Evolutionary conservation across 768 basidiomycete genomes (phyloP).

Genomic region (Pisolithus orientalis): DNA sequence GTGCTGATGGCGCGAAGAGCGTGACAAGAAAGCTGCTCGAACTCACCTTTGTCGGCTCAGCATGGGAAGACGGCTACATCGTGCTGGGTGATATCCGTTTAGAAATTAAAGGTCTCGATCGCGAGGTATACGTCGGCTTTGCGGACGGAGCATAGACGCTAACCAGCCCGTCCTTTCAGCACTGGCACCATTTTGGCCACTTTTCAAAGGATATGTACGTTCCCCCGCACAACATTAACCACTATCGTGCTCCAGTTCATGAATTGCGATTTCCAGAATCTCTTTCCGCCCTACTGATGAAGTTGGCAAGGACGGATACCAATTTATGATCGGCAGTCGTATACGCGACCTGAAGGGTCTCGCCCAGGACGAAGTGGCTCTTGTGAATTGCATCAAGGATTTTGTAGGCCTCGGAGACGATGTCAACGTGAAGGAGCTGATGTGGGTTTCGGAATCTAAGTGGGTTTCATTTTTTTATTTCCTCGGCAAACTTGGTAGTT

Average conservation of each 20-base stretch:
- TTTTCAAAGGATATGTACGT: neutral
- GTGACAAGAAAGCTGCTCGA: slow-evolving; percentile 34
- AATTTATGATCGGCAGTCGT: slow-evolving; percentile 4
- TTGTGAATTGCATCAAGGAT: slow-evolving; percentile 26
- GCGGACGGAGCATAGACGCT: neutral
- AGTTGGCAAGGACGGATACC: slow-evolving; percentile 16
- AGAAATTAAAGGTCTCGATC: slow-evolving; percentile 21
- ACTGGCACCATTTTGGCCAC: slow-evolving; percentile 18
- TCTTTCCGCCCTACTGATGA: slow-evolving; percentile 11
- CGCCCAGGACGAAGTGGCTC: slow-evolving; percentile 14
- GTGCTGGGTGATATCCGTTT: slow-evolving; percentile 34
- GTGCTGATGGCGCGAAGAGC: slow-evolving; percentile 36
- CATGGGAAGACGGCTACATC: slow-evolving; percentile 17
- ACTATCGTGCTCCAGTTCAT: neutral
- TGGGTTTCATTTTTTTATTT: slow-evolving; percentile 5
- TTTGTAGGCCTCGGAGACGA: slow-evolving; percentile 12
- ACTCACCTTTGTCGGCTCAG: slow-evolving; percentile 37
- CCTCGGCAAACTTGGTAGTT: too few relatives aligned
- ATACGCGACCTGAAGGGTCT: slow-evolving; percentile 11
- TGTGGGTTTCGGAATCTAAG: slow-evolving; percentile 24
- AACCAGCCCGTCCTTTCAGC: slow-evolving; percentile 5
- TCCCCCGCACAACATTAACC: neutral
- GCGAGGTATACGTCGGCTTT: slow-evolving; percentile 11
- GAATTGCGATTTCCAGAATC: slow-evolving; percentile 4
- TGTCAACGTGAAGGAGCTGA: slow-evolving; percentile 8